Conservation (phyloP, 2,329 filamentous ascomycete genomes). For the Knoxdaviesia proteae region DNA sequence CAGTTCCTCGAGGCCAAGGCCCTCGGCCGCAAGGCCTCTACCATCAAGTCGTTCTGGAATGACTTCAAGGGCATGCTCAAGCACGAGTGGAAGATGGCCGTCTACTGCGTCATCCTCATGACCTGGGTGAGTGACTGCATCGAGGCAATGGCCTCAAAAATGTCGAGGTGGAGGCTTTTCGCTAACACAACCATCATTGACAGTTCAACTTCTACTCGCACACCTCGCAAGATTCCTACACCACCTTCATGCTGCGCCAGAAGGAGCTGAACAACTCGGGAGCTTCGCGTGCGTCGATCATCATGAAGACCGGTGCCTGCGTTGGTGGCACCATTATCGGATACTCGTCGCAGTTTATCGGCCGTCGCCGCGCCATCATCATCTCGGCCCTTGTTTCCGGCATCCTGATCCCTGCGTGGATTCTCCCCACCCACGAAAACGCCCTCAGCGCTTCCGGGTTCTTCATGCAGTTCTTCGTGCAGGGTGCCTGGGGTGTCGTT, state of each 20-base stretch:
- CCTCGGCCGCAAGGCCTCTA: conserved; percentile 25
- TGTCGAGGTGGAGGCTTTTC: too few species aligned
- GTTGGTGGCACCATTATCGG: conserved; percentile 54
- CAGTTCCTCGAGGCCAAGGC: conserved; percentile 54
- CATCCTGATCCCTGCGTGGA: conserved; percentile 47
- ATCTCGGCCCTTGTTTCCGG: conserved; percentile 36
- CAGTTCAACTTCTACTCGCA: conserved; percentile 52
- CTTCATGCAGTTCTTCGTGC: conserved; percentile 63
- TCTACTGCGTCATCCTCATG: conserved; percentile 65
- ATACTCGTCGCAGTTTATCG: conserved; percentile 55
- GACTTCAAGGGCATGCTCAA: conserved; percentile 48
- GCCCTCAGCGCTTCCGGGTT: conserved; percentile 43
- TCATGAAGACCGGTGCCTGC: conserved; percentile 63
- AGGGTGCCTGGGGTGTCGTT: conserved; percentile 59
- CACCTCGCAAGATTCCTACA: conserved; percentile 64
- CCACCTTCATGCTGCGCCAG: conserved; percentile 56
- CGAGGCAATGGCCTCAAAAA: too few species aligned
- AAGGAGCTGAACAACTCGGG: conserved; percentile 45
- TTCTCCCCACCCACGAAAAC: conserved; percentile 38
- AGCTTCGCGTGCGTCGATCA: conserved; percentile 54
- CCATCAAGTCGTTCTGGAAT: conserved; percentile 37
- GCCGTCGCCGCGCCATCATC: conserved; percentile 49
- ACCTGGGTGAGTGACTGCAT: conserved; percentile 26
- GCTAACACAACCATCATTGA: too few species aligned
- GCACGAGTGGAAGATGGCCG: conserved; percentile 54